Evolutionary conservation across 2,329 filamentous ascomycete species (phyloP).

Genomic region (Aspergillus fischeri): DNA sequence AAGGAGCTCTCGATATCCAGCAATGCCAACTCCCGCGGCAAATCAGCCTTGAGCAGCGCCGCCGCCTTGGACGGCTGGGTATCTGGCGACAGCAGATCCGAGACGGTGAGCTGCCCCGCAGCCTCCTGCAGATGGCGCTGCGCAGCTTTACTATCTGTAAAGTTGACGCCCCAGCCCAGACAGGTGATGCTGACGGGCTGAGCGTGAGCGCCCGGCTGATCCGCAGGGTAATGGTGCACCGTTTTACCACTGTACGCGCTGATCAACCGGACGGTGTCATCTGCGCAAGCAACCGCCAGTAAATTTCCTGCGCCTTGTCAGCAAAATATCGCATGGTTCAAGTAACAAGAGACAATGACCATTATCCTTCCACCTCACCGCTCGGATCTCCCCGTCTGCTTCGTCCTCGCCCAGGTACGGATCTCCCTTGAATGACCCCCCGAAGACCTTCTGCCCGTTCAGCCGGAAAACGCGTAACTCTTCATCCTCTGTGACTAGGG

Average conservation of each 20-base stretch:
- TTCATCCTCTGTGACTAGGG: conserved; percentile 63
- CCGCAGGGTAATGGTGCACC: conserved; percentile 61
- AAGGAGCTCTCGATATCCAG: conserved; percentile 72
- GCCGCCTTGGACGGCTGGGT: conserved; percentile 33
- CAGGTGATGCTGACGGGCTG: conserved; percentile 37
- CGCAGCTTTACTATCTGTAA: conserved; percentile 47
- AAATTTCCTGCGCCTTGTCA: conserved; percentile 49
- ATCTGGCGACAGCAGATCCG: conserved; percentile 40
- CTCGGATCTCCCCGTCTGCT: conserved; percentile 37
- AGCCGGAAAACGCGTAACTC: conserved; percentile 73
- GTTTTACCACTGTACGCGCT: conserved; percentile 77
- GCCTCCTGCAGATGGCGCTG: conserved; percentile 38
- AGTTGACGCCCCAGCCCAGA: conserved; percentile 53
- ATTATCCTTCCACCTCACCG: conserved; percentile 63
- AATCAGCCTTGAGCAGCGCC: conserved; percentile 46
- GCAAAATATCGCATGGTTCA: too few species aligned
- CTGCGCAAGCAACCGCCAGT: conserved; percentile 78
- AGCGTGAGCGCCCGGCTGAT: conserved; percentile 16
- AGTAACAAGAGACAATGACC: conserved; percentile 44
- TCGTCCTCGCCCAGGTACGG: conserved; percentile 42
- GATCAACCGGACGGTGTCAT: conserved; percentile 72
- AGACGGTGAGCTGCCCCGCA: conserved; percentile 33
- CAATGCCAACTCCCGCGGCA: conserved; percentile 70
- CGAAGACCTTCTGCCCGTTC: conserved; percentile 67
- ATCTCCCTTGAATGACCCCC: conserved; percentile 38